Base-by-base conservation (phyloP, 73 alveolate species). In the Symbiodinium natans region DNA sequence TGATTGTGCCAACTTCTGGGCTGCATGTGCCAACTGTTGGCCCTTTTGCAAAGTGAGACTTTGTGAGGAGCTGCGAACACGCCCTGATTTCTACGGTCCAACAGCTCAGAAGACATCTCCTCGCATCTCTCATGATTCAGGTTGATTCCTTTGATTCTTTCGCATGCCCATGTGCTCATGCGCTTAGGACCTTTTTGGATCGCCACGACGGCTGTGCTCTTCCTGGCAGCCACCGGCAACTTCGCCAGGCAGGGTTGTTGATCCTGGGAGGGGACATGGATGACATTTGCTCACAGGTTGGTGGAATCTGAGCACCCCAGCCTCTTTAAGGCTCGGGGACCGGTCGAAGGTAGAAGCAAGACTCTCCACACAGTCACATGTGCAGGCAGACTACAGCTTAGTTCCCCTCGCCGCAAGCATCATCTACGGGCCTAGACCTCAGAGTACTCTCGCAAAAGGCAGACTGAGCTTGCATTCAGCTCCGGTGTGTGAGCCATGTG, bases 181-280 rank as follows among this genome's bases (percentile, higher is more conserved):
- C 31, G 48, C 88, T 11, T 6, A 90, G 97, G 97, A 40, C 98
- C 98, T 2, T 92, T 92, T 83, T 92, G 98, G 98, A 84, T 92
- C 23, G 98, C 98, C 23, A 92, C 98, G 48, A 92, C 98, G 23
- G 98, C 92, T 46, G 98, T 92, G 59, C 98, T 92, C 68, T 92
- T 92, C 92, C 98, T 92, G 2, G 98, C 98, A 43, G 98, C 98
- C 82, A 92, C 98, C 1, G 98, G 92, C 17, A 92, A 92, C 82
- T 92, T 92, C 40, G 98, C 98, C 38, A 74, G 98, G 92, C 83
- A 41, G 59, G n/a, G 21, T 82, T 15, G 34, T 46, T 46, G 13
- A 6, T 46, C 13, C 59, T 6, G 59, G 13, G 6, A 13, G 13
- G 59, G 13, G 6, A 46, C 59, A 46, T 46, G 59, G 59, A 9